Evolutionary conservation across 23 red algal genomes (phyloP).

Genomic region (Gracilaria domingensis): DNA sequence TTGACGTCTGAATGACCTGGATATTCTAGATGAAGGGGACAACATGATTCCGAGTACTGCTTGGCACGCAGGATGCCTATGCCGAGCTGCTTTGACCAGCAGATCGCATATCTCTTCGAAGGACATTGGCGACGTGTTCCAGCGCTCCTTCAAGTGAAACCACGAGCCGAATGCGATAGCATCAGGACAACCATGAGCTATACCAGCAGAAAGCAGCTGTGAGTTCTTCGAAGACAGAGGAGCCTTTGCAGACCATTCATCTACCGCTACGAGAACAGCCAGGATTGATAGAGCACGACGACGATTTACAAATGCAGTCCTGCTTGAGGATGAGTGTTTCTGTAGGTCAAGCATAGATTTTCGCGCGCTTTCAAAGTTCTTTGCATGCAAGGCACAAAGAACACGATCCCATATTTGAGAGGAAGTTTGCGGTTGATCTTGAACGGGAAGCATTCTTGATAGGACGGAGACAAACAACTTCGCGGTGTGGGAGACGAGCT

Average conservation of each 20-base stretch:
- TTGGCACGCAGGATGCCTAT: conserved; percentile 17
- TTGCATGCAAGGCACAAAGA: not conserved
- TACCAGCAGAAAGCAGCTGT: conserved; percentile 13
- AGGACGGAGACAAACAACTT: not conserved
- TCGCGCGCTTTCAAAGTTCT: not conserved
- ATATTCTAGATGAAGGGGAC: not conserved
- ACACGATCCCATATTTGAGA: not conserved
- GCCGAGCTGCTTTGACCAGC: not conserved
- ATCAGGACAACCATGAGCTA: conserved; percentile 40
- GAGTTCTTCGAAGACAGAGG: conserved; percentile 2
- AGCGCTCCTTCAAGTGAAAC: conserved; percentile 18
- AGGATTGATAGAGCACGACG: conserved; percentile 17
- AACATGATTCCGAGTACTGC: conserved; percentile 31
- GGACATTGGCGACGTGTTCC: conserved; percentile 1
- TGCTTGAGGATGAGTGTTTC: not conserved
- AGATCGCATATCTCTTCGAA: conserved; percentile 10
- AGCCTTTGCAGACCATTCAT: conserved; percentile 8
- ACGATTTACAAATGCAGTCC: conserved; percentile 1
- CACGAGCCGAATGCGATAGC: conserved; percentile 36
- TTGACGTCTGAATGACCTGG: not conserved
- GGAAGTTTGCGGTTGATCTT: not conserved
- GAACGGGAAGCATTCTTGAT: not conserved
- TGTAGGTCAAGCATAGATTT: not conserved
- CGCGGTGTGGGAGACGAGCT: conserved; percentile 8
- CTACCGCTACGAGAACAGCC: conserved; percentile 7